phyloP scores from a whole-genome alignment of 2,329 filamentous ascomycete species.

The Ceratocystiopsis sp. region DNA sequence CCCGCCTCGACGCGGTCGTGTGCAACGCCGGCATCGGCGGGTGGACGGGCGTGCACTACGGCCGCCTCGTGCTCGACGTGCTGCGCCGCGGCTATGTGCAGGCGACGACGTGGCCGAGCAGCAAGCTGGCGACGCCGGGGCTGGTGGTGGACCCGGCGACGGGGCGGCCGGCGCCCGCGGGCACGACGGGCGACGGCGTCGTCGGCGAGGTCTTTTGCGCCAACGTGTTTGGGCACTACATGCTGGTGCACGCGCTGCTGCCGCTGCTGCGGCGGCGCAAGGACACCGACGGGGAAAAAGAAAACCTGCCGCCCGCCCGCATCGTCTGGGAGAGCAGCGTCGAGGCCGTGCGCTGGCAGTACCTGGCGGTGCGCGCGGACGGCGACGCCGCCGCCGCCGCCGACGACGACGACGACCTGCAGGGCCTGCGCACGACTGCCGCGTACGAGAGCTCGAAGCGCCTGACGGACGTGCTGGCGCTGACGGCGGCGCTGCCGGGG shows the following conservation, averaged over 20 bases:
- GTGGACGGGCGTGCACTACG: constrained; percentile 66
- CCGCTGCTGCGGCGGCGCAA: constrained; percentile 45
- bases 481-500: constrained; percentile 53
- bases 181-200: constrained; percentile 28
- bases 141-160: constrained; percentile 26
- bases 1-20: constrained; percentile 61
- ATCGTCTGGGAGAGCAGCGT: constrained; percentile 81
- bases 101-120: constrained; percentile 59
- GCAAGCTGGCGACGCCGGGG: constrained; percentile 45
- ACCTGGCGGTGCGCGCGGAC: constrained; percentile 23
- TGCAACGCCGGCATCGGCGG: constrained; percentile 83
- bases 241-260: constrained; percentile 65
- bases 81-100: constrained; percentile 45
- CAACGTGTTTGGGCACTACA: constrained; percentile 90
- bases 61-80: constrained; percentile 32
- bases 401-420: constrained; percentile 48
- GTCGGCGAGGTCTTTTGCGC: constrained; percentile 76
- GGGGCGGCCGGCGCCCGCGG: constrained; percentile 28
- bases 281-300: constrained; percentile 15
- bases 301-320: constrained; percentile 35
- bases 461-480: constrained; percentile 64
- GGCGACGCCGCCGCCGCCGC: too few relatives aligned
- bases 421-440: constrained; percentile 42
- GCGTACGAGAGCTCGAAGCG: constrained; percentile 83
- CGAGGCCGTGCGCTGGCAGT: constrained; percentile 35